Evolutionary conservation across 1,284 basidiomycete species (phyloP), one percentile per base, ranked within the genome.

Genomic region (Athelia psychrophila): DNA sequence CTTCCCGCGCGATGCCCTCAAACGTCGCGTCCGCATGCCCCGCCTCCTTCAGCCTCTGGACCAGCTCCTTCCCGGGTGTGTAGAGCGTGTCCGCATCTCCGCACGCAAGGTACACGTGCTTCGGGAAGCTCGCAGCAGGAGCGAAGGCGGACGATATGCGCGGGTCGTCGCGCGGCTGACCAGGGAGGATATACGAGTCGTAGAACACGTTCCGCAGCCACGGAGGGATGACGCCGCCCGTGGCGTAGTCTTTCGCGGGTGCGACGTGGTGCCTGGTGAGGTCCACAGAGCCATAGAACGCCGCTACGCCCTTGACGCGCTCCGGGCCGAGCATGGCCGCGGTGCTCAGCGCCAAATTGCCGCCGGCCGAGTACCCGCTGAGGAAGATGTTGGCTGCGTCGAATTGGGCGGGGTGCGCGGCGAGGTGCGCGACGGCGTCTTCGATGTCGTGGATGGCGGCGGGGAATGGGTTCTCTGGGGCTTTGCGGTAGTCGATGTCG

Each of bases 371-470:
- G 38, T 8, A 42, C 6, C 38, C 38, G n/a, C 38, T 42, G 8
- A 42, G 38, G 38, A 42, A 42, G 38, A 42, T 42, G 38, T 42
- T 42, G 38, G 38, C 6, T 42, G 38, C 16, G n/a, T 42, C 38
- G 38, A 18, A 42, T 42, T 42, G 16, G 20, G 6, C n/a, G 20
- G 38, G 38, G 20, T 42, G 16, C 8, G 38, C 38, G 20, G 20
- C 16, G 20, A 42, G 38, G 20, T 42, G n/a, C 6, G 16, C 16
- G 6, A 42, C n/a, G 38, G n/a, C 20, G 38, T 42, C 38, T 42
- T 42, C 38, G 16, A 16, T 16, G 20, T 42, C 38, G 6, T 42
- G 38, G 6, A 42, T 42, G 20, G 38, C 38, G 5, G 38, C 38
- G 38, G 38, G 38, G 38, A 42, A 42, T 6, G 38, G 38, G n/a